A percentile compares a stretch with the other conserved stretches of the same genome.
phyloP scores from a whole-genome alignment of 495 filamentous ascomycete genomes.

The Penicillium roqueforti region DNA sequence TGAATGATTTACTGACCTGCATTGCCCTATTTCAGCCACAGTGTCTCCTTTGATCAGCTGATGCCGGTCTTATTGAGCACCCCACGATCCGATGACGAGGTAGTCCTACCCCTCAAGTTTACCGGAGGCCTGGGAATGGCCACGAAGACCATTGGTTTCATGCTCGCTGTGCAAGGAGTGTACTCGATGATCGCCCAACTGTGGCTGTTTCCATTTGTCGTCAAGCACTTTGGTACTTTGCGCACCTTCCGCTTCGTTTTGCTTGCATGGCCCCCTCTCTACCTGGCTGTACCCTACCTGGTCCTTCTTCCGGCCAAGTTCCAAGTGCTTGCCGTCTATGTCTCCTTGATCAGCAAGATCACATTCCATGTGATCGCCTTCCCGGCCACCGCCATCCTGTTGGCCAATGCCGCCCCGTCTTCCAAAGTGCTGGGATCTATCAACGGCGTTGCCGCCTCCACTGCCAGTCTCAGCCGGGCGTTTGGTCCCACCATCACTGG shows the following conservation, averaged over 20 bases:
- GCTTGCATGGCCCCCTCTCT: constrained; percentile 80
- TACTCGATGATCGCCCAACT: constrained; percentile 83
- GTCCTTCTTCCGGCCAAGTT: constrained; percentile 69
- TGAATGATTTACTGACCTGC: constrained; percentile 25
- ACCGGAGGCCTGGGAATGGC: constrained; percentile 78
- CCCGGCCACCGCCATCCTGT: constrained; percentile 77
- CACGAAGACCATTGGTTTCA: constrained; percentile 77
- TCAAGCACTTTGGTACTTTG: constrained; percentile 66
- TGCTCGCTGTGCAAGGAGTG: constrained; percentile 84
- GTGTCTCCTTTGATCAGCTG: constrained; percentile 90
- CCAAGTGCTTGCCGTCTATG: constrained; percentile 68
- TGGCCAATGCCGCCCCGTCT: constrained; percentile 78
- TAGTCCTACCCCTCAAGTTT: constrained; percentile 79
- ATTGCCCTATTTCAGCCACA: constrained; percentile 57
- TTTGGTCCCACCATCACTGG: constrained; percentile 88
- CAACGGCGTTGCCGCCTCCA: constrained; percentile 89
- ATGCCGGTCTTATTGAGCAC: constrained; percentile 90
- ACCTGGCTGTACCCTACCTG: constrained; percentile 83
- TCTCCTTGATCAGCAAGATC: constrained; percentile 80
- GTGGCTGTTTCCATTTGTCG: constrained; percentile 74
- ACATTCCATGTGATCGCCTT: constrained; percentile 81
- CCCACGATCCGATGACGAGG: constrained; percentile 48
- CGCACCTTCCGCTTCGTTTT: constrained; percentile 76
- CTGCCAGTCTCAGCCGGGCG: constrained; percentile 79
- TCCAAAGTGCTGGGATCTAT: constrained; percentile 79